Conservation (phyloP, 2,329 filamentous ascomycete genomes). For the Aspergillus vadensis region DNA sequence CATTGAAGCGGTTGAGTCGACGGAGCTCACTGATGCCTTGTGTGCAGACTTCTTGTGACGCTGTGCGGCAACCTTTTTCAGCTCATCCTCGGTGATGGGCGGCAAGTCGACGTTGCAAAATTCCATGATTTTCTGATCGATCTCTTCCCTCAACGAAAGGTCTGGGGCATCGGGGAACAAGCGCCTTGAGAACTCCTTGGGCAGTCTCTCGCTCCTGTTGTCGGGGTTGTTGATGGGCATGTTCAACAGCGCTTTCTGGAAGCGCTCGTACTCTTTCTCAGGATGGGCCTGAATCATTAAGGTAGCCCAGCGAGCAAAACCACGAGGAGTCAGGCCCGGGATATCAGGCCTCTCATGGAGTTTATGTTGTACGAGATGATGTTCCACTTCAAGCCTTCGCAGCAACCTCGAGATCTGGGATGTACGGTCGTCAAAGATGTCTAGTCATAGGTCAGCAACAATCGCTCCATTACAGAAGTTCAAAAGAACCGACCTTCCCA, state of each 20-base stretch:
- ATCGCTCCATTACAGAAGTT: background rate
- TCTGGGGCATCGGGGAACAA: conserved; percentile 67
- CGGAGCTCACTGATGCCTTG: conserved; percentile 15
- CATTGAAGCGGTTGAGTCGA: conserved; percentile 27
- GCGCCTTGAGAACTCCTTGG: conserved; percentile 73
- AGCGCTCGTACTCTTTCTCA: conserved; percentile 69
- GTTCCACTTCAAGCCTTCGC: conserved; percentile 56
- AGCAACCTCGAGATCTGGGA: conserved; percentile 63
- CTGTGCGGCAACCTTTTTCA: conserved; percentile 34
- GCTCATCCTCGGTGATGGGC: conserved; percentile 40
- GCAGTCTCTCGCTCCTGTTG: conserved; percentile 70
- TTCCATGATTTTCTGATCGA: conserved; percentile 62
- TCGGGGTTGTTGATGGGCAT: conserved; percentile 71
- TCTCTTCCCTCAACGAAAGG: conserved; percentile 57
- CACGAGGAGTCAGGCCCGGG: conserved; percentile 66
- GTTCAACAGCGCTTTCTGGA: conserved; percentile 67
- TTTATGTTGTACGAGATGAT: conserved; percentile 64
- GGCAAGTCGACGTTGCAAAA: conserved; percentile 53
- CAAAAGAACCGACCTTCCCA: conserved; percentile 61
- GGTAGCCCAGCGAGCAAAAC: conserved; percentile 72
- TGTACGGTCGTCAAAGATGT: conserved; percentile 57
- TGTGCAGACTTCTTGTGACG: conserved; percentile 28
- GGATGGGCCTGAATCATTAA: conserved; percentile 74
- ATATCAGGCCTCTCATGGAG: conserved; percentile 57
- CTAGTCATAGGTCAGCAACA: conserved; percentile 35